Evolutionary conservation across 352 stramenopile genomes (phyloP).

Genomic region (Thalassiosira allenii): DNA sequence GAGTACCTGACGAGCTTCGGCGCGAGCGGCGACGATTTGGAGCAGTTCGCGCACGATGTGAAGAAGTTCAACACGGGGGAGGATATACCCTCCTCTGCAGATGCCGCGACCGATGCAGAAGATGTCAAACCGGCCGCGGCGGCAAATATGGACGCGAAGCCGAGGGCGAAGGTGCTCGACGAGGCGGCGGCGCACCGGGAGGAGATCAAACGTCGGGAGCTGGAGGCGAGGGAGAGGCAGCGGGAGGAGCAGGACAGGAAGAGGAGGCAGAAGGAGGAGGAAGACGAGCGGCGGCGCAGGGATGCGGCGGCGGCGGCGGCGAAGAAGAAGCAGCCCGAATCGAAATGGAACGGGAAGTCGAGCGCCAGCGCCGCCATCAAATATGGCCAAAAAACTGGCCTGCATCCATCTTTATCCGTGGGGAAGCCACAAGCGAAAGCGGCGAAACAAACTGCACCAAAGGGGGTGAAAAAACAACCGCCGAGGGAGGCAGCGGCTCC

Average conservation of each 20-base stretch:
- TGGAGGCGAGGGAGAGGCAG: conserved; percentile 36
- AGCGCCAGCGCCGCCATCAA: too few species aligned
- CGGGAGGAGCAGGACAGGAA: conserved; percentile 15
- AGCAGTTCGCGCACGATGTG: conserved; percentile 33
- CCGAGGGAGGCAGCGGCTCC: background rate
- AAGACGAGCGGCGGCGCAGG: background rate
- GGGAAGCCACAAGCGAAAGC: too few species aligned
- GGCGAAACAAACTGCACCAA: background rate
- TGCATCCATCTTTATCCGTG: too few species aligned
- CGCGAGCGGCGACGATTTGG: background rate
- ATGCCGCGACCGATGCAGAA: background rate
- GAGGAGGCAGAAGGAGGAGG: conserved; percentile 12
- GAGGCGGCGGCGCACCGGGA: conserved; percentile 22
- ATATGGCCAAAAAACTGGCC: too few species aligned
- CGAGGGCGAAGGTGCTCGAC: conserved; percentile 23
- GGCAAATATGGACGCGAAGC: background rate
- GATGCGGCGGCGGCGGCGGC: background rate
- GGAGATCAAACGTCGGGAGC: conserved; percentile 14
- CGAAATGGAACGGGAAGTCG: too few species aligned
- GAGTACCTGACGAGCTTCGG: conserved; percentile 46
- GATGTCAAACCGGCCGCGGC: background rate
- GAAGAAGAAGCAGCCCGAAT: background rate
- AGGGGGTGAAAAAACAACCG: background rate
- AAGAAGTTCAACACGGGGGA: conserved; percentile 27
- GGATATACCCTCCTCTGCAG: background rate